Conservation (phyloP, 352 stramenopile species). For the Phytophthora parvispora region DNA sequence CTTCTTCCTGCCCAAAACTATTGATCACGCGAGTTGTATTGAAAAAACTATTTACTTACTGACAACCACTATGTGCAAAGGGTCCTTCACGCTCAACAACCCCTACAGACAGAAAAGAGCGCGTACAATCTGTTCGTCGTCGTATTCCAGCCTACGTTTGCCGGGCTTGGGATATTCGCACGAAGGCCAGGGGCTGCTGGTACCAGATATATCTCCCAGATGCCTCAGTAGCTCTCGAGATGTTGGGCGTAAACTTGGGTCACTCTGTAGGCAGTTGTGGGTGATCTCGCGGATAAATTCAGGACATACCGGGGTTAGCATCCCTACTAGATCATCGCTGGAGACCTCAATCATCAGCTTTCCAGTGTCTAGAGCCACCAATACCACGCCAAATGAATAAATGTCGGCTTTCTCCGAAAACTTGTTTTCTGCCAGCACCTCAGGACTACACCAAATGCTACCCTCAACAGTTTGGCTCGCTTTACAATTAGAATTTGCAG, state of each 20-base stretch:
- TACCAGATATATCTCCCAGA: slow-evolving; percentile 25
- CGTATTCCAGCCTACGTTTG: slow-evolving; percentile 8
- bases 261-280: slow-evolving; percentile 44
- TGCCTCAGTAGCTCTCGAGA: slow-evolving; percentile 35
- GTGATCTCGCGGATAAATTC: slow-evolving; percentile 48
- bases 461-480: slow-evolving; percentile 32
- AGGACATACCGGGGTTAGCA: slow-evolving; percentile 46
- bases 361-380: slow-evolving; percentile 70
- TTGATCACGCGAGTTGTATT: no score
- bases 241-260: slow-evolving; percentile 42
- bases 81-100: no score
- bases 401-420: slow-evolving; percentile 62
- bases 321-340: slow-evolving; percentile 39
- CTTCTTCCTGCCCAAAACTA: no score
- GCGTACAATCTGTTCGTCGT: slow-evolving; percentile 14
- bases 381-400: slow-evolving; percentile 66
- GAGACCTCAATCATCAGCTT: slow-evolving; percentile 40
- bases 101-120: slow-evolving; percentile 28
- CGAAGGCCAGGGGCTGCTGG: slow-evolving; percentile 25
- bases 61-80: no score
- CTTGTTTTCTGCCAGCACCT: slow-evolving; percentile 47
- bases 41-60: no score
- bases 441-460: slow-evolving; percentile 58
- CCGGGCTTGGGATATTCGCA: slow-evolving; percentile 8
- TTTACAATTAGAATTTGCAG: slow-evolving; percentile 21